phyloP scores from a whole-genome alignment of 164 flowering plant species.

The Vitis rupestris region DNA sequence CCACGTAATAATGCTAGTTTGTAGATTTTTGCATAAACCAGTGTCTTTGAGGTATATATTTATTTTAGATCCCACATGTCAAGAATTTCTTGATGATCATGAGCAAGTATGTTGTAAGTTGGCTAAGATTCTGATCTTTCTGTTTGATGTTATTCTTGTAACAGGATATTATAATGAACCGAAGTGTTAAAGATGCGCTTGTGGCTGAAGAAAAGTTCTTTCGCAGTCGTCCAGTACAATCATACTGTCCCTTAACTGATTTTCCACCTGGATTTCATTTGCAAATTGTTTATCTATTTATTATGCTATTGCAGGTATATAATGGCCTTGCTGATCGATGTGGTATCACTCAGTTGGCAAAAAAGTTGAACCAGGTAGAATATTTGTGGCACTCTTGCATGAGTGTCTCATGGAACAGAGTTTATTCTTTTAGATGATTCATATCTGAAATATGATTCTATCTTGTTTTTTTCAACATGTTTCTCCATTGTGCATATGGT shows the following conservation, averaged over 20 bases:
- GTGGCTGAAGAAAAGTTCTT: constrained; percentile 86
- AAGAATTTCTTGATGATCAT: not conserved
- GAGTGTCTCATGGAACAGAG: not conserved
- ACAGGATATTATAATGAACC: constrained; percentile 79
- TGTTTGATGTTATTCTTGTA: constrained; percentile 9
- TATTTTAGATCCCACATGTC: no score
- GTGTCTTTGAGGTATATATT: no score
- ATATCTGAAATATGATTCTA: not conserved
- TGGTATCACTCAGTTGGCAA: constrained; percentile 94
- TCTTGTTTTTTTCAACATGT: constrained; percentile 1
- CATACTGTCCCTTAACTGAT: constrained; percentile 5
- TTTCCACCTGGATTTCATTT: not conserved
- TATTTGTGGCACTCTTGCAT: not conserved
- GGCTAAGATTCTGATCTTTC: constrained; percentile 1
- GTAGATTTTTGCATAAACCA: no score
- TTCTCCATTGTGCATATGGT: not conserved
- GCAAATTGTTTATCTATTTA: not conserved
- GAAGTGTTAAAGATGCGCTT: constrained; percentile 87
- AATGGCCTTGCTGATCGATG: constrained; percentile 85
- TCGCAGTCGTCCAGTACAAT: constrained; percentile 72
- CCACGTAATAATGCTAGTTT: no score
- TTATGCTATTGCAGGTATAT: constrained; percentile 57
- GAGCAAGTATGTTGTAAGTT: not conserved
- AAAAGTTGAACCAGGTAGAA: constrained; percentile 86
- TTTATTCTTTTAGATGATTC: not conserved